Percentiles rank a stretch among this genome's conserved stretches.
Evolutionary conservation across 768 basidiomycete genomes (phyloP).

Genomic region (Trichaptum fuscoviolaceum): DNA sequence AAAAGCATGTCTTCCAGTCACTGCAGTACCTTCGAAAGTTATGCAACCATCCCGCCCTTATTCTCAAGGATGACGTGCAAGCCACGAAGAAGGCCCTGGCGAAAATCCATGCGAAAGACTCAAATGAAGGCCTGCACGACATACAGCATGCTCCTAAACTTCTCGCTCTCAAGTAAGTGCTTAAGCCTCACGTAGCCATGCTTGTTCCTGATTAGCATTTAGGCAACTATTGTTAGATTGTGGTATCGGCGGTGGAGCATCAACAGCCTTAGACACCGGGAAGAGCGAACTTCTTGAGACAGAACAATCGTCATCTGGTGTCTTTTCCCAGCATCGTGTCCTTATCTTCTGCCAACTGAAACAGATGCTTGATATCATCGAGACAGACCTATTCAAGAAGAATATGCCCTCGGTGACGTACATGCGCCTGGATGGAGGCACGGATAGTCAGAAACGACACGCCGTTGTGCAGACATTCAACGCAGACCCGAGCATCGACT

Average conservation of each 20-base stretch:
- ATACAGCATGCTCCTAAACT: slow-evolving; percentile 93
- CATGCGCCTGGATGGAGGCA: slow-evolving; percentile 94
- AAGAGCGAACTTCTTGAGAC: slow-evolving; percentile 68
- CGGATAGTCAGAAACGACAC: slow-evolving; percentile 91
- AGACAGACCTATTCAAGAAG: slow-evolving; percentile 84
- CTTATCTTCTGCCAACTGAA: slow-evolving; percentile 99
- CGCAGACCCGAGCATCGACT: slow-evolving; percentile 94
- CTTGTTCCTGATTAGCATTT: slow-evolving; percentile 6
- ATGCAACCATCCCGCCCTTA: slow-evolving; percentile 94
- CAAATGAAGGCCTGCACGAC: slow-evolving; percentile 51
- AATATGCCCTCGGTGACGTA: slow-evolving; percentile 96
- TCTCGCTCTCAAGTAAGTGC: slow-evolving; percentile 75
- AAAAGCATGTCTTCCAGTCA: slow-evolving; percentile 94
- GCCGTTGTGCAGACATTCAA: slow-evolving; percentile 98
- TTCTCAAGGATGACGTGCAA: slow-evolving; percentile 67
- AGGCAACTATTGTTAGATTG: slow-evolving; percentile 95
- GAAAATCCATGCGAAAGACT: slow-evolving; percentile 43
- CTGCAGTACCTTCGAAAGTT: slow-evolving; percentile 95
- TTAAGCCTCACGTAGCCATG: neutral
- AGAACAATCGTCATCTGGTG: slow-evolving; percentile 41
- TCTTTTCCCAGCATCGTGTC: slow-evolving; percentile 94
- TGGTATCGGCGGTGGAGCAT: slow-evolving; percentile 68
- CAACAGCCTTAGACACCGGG: slow-evolving; percentile 42
- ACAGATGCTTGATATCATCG: slow-evolving; percentile 97
- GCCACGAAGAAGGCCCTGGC: slow-evolving; percentile 53